A percentile compares a stretch with the other conserved stretches of the same genome.
Conservation (phyloP, 805 yeast genomes). For the Barnettozyma wickerhamii region DNA sequence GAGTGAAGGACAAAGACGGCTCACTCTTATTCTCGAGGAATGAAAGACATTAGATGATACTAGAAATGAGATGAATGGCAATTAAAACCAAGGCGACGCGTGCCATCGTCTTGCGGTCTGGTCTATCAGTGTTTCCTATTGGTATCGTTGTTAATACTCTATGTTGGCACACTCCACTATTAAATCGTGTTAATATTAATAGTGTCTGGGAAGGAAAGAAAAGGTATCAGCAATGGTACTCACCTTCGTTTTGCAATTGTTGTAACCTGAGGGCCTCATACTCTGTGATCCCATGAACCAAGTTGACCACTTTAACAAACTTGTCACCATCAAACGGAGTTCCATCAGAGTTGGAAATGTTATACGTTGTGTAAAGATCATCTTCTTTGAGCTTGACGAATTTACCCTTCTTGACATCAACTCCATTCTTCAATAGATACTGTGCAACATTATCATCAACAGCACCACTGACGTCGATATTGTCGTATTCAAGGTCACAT, state of each 20-base stretch:
- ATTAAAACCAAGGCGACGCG: too few species aligned
- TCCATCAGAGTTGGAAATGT: slow-evolving; percentile 43
- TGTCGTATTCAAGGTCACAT: slow-evolving; percentile 39
- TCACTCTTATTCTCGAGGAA: slow-evolving; percentile 36
- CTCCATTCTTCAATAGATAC: slow-evolving; percentile 46
- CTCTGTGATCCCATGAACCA: slow-evolving; percentile 21
- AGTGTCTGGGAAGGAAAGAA: neutral
- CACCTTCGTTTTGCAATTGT: slow-evolving; percentile 20
- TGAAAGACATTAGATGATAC: slow-evolving; percentile 5
- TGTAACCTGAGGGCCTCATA: slow-evolving; percentile 23
- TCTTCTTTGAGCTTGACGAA: slow-evolving; percentile 40
- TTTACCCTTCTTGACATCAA: slow-evolving; percentile 41
- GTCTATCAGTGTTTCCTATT: neutral
- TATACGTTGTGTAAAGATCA: slow-evolving; percentile 39
- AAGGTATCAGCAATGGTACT: slow-evolving; percentile 7
- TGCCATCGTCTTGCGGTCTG: neutral
- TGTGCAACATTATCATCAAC: slow-evolving; percentile 40
- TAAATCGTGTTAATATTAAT: slow-evolving; percentile 5
- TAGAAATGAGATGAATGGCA: neutral
- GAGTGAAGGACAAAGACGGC: slow-evolving; percentile 35
- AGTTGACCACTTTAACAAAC: slow-evolving; percentile 20
- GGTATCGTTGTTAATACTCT: slow-evolving; percentile 2
- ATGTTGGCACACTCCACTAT: slow-evolving; percentile 2
- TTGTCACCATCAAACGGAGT: slow-evolving; percentile 20
- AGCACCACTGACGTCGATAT: slow-evolving; percentile 36